Conservation (phyloP, 345 rosid species). For the Cardamine chenopodiifolia region DNA sequence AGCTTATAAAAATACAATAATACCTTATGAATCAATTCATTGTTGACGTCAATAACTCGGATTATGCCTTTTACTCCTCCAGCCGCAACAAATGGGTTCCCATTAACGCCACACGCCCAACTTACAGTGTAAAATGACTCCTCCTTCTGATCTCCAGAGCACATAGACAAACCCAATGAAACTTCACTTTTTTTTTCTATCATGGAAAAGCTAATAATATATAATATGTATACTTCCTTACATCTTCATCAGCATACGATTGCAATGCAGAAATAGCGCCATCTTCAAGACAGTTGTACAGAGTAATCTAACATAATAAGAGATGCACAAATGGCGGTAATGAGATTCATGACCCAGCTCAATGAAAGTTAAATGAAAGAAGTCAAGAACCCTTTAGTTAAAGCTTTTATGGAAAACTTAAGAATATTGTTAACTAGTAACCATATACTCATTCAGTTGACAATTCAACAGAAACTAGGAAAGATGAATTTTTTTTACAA, state of each 20-base stretch:
- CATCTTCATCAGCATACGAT: conserved; percentile 92
- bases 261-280: conserved; percentile 84
- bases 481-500: background rate
- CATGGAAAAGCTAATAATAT: conserved; percentile 16
- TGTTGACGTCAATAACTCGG: conserved; percentile 80
- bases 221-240: conserved; percentile 44
- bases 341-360: conserved; percentile 20
- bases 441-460: conserved; percentile 1
- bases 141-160: conserved; percentile 83
- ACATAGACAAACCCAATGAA: conserved; percentile 51
- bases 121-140: conserved; percentile 94
- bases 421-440: conserved; percentile 16
- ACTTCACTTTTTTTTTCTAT: conserved; percentile 12
- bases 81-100: conserved; percentile 71
- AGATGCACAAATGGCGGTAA: conserved; percentile 24
- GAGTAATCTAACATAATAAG: conserved; percentile 64
- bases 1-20: conserved; percentile 1
- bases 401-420: background rate
- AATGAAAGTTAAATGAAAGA: conserved; percentile 9
- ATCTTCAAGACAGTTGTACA: conserved; percentile 91
- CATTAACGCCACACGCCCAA: conserved; percentile 79
- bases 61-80: conserved; percentile 94
- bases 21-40: conserved; percentile 85
- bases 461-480: background rate
- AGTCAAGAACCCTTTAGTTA: background rate